These are phyloP conservation scores for Nematocida ironsii DNA, from an alignment of 371 early-diverging fungal species.

Conservation along the genomic window DNA sequence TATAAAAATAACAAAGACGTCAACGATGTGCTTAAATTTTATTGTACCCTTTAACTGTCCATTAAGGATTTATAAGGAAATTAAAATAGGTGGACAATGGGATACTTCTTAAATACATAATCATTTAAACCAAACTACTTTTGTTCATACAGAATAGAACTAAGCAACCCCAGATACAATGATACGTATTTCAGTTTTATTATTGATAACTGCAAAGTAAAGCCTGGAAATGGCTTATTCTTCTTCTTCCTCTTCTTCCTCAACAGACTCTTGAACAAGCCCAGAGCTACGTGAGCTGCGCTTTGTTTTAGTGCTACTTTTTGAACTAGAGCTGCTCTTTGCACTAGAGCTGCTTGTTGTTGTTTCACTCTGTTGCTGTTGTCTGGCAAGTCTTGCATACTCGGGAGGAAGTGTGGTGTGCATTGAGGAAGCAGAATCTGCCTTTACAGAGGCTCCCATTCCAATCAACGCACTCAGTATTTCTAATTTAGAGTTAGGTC, in stretches of 20 bases:
- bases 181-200: conserved; percentile 19
- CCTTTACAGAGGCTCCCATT: background rate
- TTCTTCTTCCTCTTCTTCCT: conserved; percentile 12
- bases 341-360: background rate
- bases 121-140: no score
- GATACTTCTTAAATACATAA: no score
- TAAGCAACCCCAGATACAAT: background rate
- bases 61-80: no score
- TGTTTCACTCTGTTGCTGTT: background rate
- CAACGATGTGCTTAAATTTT: no score
- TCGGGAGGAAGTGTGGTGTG: conserved; percentile 26
- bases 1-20: no score
- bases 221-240: background rate
- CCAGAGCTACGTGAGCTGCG: conserved; percentile 1
- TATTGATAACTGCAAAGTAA: conserved; percentile 21
- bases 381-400: background rate
- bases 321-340: background rate
- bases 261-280: conserved; percentile 16
- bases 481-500: conserved; percentile 23
- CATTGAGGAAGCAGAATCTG: conserved; percentile 10
- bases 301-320: background rate
- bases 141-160: no score
- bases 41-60: no score
- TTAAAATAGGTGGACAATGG: no score
- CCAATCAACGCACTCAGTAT: background rate